A percentile compares a stretch with the other conserved stretches of the same genome.
phyloP scores from a whole-genome alignment of 768 basidiomycete species.

The Mycena filopes region DNA sequence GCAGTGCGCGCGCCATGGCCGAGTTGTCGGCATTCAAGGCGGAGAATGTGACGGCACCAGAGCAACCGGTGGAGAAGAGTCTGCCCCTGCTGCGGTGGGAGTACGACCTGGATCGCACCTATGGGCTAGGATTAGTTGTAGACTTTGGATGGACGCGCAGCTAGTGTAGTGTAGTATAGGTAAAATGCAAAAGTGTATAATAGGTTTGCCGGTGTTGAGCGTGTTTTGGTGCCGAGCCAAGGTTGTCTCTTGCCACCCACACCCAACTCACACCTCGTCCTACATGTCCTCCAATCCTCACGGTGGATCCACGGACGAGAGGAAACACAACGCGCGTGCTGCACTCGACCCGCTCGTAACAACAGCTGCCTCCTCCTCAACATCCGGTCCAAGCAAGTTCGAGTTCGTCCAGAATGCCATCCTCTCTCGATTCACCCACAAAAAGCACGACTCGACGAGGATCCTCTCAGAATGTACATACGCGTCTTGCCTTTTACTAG shows the following conservation, averaged over 20 bases:
- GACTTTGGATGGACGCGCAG: conserved; percentile 76
- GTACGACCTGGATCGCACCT: conserved; percentile 77
- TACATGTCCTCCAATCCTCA: conserved; percentile 53
- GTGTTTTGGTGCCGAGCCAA: not conserved
- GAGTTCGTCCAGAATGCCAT: conserved; percentile 76
- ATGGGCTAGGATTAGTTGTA: conserved; percentile 77
- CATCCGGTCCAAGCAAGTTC: conserved; percentile 58
- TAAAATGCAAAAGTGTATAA: conserved; percentile 9
- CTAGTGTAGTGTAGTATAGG: conserved; percentile 6
- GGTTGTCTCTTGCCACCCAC: conserved; percentile 23
- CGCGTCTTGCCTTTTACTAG: conserved; percentile 39
- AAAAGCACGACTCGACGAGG: conserved; percentile 74
- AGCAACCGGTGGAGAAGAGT: conserved; percentile 30
- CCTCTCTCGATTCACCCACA: conserved; percentile 75
- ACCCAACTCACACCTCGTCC: conserved; percentile 11
- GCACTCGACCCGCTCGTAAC: conserved; percentile 51
- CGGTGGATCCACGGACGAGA: conserved; percentile 44
- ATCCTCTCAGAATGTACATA: conserved; percentile 85
- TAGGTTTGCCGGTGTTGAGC: conserved; percentile 16
- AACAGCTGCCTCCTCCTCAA: conserved; percentile 44
- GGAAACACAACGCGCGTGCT: conserved; percentile 52
- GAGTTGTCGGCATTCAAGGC: conserved; percentile 9
- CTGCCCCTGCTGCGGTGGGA: conserved; percentile 55
- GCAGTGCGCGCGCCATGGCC: conserved; percentile 7
- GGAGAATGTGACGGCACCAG: conserved; percentile 28